Base-by-base conservation (phyloP, 106 monocot genomes). In the Cymbidium sinense region DNA sequence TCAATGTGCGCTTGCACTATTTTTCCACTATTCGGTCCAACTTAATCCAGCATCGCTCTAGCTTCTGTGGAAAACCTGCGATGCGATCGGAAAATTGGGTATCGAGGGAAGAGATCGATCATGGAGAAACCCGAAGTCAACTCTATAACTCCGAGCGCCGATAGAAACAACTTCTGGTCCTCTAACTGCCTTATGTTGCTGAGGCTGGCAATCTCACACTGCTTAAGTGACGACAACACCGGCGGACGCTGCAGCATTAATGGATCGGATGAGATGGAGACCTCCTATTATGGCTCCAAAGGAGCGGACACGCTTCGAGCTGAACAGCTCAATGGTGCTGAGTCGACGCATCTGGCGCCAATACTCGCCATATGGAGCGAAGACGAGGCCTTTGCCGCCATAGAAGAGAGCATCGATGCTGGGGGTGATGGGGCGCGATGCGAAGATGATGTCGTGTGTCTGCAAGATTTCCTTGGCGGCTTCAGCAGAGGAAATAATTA, bases 291-390 rank as follows among this genome's bases (percentile, higher is more conserved):
- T 39, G 73, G 73, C n/a, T 10, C 28, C 15, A 34, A 70, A 73
- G 17, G 74, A 31, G 21, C 58, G 43, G 29, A 80, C 80, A 0
- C 80, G 80, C 39, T 58, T 73, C 54, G 39, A 17, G 73, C 80
- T 80, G 41, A 80, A 43, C 8, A 80, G 74, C 43, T 80, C 61
- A 7, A 43, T 23, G 27, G n/a, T 21, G 37, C 76, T 51, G 41
- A 82, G 13, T 50, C 77, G 70, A 8, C 82, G 82, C 31, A 82
- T 54, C 28, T 70, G 76, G 25, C 71, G 76, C 82, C 82, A 82
- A 67, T 54, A 82, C 1, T 35, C 12, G 54, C 82, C 82, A 44
- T 81, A 76, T 50, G 69, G 70, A 76, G 50, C 29, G 50, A 81
- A 81, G 75, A 23, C 34, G 52, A 81, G 18, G 71, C 76, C 77